Percentiles rank a stretch among this genome's conserved stretches.
These are phyloP conservation scores for Angomonas deanei DNA, from an alignment of 208 protist species.

Conservation along the genomic window DNA sequence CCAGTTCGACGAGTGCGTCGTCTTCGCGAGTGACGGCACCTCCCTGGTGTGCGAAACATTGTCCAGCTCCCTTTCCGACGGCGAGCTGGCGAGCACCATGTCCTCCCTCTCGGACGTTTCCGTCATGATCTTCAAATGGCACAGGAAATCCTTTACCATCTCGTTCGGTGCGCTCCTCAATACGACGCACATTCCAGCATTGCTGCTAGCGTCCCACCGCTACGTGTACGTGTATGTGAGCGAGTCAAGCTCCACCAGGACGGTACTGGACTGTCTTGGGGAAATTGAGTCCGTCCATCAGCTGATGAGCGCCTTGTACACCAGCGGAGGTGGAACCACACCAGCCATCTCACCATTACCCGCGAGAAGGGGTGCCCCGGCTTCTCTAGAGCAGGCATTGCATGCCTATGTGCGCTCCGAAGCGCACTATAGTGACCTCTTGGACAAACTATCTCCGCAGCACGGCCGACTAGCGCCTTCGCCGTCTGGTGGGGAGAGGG, in stretches of 20 bases:
- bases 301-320: constrained; percentile 13
- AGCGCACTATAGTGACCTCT: not conserved
- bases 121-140: constrained; percentile 26
- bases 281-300: constrained; percentile 29
- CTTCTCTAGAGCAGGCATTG: constrained; percentile 7
- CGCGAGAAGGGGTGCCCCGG: not conserved
- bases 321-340: not conserved
- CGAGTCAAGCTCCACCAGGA: constrained; percentile 16
- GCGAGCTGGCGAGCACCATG: constrained; percentile 20
- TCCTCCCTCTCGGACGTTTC: constrained; percentile 22
- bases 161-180: constrained; percentile 21
- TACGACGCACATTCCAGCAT: constrained; percentile 31
- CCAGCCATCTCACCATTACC: not conserved
- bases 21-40: constrained; percentile 47
- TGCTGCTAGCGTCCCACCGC: constrained; percentile 23
- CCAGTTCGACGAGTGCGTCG: constrained; percentile 46
- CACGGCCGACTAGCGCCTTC: too few species aligned
- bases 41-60: constrained; percentile 26
- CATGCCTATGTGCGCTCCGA: constrained; percentile 14
- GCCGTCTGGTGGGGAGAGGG: too few species aligned
- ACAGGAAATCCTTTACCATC: constrained; percentile 17
- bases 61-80: constrained; percentile 9
- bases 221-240: constrained; percentile 34
- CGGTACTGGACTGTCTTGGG: constrained; percentile 13
- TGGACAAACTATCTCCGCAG: constrained; percentile 6